These are phyloP conservation scores for Zelonia costaricensis DNA, from an alignment of 208 protist genomes.

Conservation along the genomic window DNA sequence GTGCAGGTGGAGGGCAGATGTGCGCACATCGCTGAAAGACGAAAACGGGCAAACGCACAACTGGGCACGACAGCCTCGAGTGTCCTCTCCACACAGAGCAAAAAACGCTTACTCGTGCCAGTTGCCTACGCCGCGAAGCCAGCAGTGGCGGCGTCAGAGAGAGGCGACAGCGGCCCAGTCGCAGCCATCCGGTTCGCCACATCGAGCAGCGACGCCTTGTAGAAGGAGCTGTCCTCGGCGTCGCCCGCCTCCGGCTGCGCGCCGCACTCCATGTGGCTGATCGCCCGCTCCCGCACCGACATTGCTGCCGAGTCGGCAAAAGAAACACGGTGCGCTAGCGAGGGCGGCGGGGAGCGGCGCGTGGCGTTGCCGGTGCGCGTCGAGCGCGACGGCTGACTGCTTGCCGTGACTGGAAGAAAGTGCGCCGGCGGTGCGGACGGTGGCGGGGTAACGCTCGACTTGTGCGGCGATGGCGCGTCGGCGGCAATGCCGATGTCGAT, in stretches of 20 bases:
- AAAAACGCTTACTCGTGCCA: too few species aligned
- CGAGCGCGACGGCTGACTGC: too few species aligned
- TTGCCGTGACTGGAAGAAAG: too few species aligned
- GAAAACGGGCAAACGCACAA: too few species aligned
- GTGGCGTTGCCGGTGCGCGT: too few species aligned
- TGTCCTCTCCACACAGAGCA: too few species aligned
- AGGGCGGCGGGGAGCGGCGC: neutral
- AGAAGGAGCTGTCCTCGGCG: slow-evolving; percentile 17
- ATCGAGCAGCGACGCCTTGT: slow-evolving; percentile 8
- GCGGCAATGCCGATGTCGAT: slow-evolving; percentile 8
- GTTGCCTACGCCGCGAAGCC: neutral
- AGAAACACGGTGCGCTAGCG: neutral
- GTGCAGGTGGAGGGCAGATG: too few species aligned
- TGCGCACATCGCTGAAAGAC: too few species aligned
- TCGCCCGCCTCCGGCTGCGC: slow-evolving; percentile 1
- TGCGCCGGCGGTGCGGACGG: too few species aligned
- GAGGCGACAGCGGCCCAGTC: neutral
- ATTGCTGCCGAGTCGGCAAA: neutral
- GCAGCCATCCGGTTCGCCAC: slow-evolving; percentile 15
- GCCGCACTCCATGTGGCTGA: slow-evolving; percentile 22
- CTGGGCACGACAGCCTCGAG: too few species aligned
- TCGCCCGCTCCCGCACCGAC: neutral
- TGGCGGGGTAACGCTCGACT: neutral
- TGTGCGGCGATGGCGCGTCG: slow-evolving; percentile 3
- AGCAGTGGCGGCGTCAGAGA: neutral